Conservation (phyloP, 148 eudicot genomes). For the Persicaria tinctoria region DNA sequence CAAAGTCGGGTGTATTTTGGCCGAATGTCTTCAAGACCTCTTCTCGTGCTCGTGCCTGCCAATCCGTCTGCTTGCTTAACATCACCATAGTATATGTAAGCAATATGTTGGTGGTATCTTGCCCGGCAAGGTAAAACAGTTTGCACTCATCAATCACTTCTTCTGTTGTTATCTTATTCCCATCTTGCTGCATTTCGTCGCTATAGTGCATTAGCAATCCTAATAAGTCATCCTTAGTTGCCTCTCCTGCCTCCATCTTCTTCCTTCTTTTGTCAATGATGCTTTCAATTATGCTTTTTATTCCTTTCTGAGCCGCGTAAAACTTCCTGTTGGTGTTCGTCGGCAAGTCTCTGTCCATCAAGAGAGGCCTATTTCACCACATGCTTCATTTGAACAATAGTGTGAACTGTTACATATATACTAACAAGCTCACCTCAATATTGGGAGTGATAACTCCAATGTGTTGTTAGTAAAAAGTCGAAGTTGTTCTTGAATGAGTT, state of each 20-base stretch:
- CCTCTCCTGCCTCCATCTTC: neutral
- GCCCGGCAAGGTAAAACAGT: constrained; percentile 37
- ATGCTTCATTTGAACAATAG: constrained; percentile 20
- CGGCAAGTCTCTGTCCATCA: constrained; percentile 14
- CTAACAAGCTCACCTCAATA: neutral
- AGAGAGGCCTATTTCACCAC: too few relatives aligned
- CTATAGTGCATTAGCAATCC: constrained; percentile 11
- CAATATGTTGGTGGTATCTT: constrained; percentile 21
- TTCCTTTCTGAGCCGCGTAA: constrained; percentile 7
- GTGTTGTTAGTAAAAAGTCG: neutral
- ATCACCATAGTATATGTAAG: constrained; percentile 18
- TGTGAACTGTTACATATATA: constrained; percentile 7
- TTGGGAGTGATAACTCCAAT: neutral
- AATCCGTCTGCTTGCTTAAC: constrained; percentile 25
- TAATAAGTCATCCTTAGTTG: constrained; percentile 15
- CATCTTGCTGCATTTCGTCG: neutral
- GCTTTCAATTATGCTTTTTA: neutral
- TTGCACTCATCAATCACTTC: constrained; percentile 26
- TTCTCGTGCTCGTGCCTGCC: constrained; percentile 24
- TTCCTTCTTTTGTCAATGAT: neutral
- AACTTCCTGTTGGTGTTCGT: constrained; percentile 15
- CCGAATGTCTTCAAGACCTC: neutral
- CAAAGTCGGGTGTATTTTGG: neutral
- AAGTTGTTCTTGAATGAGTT: constrained; percentile 22
- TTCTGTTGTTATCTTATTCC: constrained; percentile 13